Percentiles rank a stretch among this genome's conserved stretches.
Conservation (phyloP, 2,329 filamentous ascomycete species). For the Diplodia intermedia region DNA sequence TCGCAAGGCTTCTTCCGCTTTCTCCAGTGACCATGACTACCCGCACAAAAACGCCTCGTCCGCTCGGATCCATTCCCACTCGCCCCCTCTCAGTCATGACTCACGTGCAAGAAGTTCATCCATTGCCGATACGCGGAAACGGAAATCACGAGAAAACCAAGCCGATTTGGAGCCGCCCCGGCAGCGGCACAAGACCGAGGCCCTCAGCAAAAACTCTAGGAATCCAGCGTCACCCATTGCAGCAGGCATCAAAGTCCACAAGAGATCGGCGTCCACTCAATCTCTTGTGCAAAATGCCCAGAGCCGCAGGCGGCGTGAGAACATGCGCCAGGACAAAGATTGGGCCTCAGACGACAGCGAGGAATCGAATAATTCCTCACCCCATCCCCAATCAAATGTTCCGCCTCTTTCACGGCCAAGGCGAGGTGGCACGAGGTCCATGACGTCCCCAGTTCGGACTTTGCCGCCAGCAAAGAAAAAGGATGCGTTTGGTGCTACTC, state of each 20-base stretch:
- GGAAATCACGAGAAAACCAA: constrained; percentile 49
- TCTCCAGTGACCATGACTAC: constrained; percentile 32
- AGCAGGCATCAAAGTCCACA: constrained; percentile 46
- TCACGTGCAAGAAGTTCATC: constrained; percentile 47
- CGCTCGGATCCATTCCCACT: constrained; percentile 24
- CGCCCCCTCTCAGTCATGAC: constrained; percentile 22
- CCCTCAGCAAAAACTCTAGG: constrained; percentile 36
- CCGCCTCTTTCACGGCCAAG: constrained; percentile 56
- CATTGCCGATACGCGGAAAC: constrained; percentile 49
- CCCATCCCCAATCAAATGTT: constrained; percentile 44
- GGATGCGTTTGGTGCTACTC: constrained; percentile 90
- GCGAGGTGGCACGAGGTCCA: constrained; percentile 67
- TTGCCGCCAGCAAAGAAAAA: constrained; percentile 85
- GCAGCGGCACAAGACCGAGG: constrained; percentile 49
- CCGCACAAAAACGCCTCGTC: constrained; percentile 16
- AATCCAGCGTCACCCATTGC: constrained; percentile 46
- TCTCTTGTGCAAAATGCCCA: constrained; percentile 42
- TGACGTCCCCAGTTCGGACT: constrained; percentile 59
- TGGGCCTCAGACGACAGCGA: constrained; percentile 40
- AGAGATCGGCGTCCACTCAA: constrained; percentile 49
- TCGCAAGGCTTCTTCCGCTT: constrained; percentile 30
- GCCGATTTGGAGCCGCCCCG: constrained; percentile 48
- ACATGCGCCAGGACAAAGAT: constrained; percentile 40
- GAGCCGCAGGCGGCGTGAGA: constrained; percentile 46
- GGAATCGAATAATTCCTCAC: constrained; percentile 41